Evolutionary conservation across 2,329 filamentous ascomycete species (phyloP), one percentile per base, ranked within the genome.

Genomic region (Aspergillus fischeri): DNA sequence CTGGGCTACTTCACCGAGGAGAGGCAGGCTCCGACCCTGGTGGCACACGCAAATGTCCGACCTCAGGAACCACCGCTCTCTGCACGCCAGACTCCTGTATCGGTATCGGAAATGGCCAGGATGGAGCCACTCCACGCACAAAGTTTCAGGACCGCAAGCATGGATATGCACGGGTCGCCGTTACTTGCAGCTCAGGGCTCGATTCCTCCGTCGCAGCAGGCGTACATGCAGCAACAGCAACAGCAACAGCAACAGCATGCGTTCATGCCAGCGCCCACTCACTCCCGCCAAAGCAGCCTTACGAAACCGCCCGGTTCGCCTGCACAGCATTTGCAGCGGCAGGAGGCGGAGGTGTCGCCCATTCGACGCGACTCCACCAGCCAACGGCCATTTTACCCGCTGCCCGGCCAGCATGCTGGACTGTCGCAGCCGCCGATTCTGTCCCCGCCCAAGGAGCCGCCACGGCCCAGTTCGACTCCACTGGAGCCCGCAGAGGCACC

Each of bases 1-100:
- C 56, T 73, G 53, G 77, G 77, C 42, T 77, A 76, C 50, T 80
- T 80, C 56, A 71, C 72, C 29, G 77, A 79, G 11, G 75, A 77
- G 7, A 65, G 71, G 27, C 65, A 76, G 20, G 63, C 67, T 47
- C 57, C 67, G 4, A 53, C 62, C 24, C 55, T 65, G 24, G 49
- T 71, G 32, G 52, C 65, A 28, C 68, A 70, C 49, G 53, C 64
- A 14, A 60, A 63, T 17, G 50, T 65, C 48, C 67, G 65, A n/a
- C 51, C 64, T 10, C 69, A 68, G 60, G 72, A 75, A 20, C 54
- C 68, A 49, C 61, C 67, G 27, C 60, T 72, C 3, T 59, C 71
- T 21, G 64, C 70, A 6, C 72, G 70, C 14, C 71, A 72, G 47
- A 57, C 65, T n/a, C 60, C 68, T 25, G 63, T 63, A 1, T 54